phyloP scores from a whole-genome alignment of 176 grass and related monocot genomes.

The Cenchrus purpureus region DNA sequence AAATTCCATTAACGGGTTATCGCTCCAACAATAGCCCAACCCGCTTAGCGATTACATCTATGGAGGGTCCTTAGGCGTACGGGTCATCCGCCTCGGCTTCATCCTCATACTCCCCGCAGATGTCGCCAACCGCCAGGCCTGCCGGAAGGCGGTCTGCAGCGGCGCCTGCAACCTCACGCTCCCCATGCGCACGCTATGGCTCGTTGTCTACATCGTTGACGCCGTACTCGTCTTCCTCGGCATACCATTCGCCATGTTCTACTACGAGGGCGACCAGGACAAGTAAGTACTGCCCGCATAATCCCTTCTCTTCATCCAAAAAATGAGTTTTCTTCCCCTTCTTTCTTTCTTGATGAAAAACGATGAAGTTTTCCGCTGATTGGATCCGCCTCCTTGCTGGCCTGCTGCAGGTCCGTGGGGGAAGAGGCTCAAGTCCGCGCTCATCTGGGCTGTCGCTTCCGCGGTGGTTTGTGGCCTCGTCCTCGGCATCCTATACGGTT shows the following conservation, averaged over 20 bases:
- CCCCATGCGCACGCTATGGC: conserved; percentile 95
- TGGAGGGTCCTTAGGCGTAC: too few relatives aligned
- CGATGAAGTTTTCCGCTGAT: background rate
- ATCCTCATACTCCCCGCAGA: conserved; percentile 99
- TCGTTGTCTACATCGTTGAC: conserved; percentile 81
- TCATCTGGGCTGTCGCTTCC: conserved; percentile 78
- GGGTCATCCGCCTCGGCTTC: too few relatives aligned
- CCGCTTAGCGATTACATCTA: too few relatives aligned
- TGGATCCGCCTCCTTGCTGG: conserved; percentile 31
- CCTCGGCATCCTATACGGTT: conserved; percentile 93
- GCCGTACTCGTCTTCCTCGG: conserved; percentile 63
- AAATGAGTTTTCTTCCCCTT: background rate
- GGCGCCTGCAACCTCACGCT: conserved; percentile 72
- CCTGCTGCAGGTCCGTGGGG: conserved; percentile 63
- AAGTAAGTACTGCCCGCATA: conserved; percentile 45
- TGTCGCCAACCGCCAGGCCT: conserved; percentile 86
- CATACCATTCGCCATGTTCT: conserved; percentile 97
- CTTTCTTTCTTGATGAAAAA: too few relatives aligned
- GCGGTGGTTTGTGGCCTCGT: conserved; percentile 81
- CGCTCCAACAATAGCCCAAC: too few relatives aligned
- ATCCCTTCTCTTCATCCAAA: background rate
- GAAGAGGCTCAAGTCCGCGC: conserved; percentile 82
- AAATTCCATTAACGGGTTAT: too few relatives aligned
- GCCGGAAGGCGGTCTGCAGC: conserved; percentile 71
- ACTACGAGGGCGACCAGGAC: conserved; percentile 99